Evolutionary conservation across 2,329 filamentous ascomycete species (phyloP), one percentile per base, ranked within the genome.

Genomic region (Aspergillus alliaceus): DNA sequence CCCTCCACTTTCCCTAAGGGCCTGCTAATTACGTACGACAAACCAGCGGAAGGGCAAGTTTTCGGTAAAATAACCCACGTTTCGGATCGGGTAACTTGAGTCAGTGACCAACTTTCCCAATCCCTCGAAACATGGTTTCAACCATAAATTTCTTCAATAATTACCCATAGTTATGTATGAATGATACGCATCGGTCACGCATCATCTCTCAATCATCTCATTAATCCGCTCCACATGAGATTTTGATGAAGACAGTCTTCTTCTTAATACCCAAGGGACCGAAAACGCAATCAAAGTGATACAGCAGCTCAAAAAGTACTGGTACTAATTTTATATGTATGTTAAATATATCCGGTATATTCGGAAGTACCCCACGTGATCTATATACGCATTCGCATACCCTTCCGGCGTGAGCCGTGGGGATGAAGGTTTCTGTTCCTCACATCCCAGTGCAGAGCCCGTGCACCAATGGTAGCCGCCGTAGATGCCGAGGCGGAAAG

Each of bases 381-480:
- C 11, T n/a, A 50, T 20, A 44, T 39, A 31, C 24, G 44, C 48
- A 54, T 53, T 44, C 35, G 44, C 46, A 46, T 50, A 32, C 47
- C n/a, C 34, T 61, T 59, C 59, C 57, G 59, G 54, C 51, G 52
- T 51, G 27, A 57, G 59, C 59, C 59, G 59, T 51, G 53, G 24
- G 20, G 53, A 40, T 40, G 37, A 37, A 27, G 46, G 35, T 20
- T 53, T 53, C 51, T 50, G 47, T 44, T 51, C 35, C 35, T 51
- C 22, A 49, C 32, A 40, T 27, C 53, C 35, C 22, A 42, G 29
- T n/a, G 31, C 46, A 49, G 34, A 39, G 15, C 14, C 32, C 35
- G 15, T 29, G 35, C 20, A 29, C 44, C 44, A 47, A 47, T 47
- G 27, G 27, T 11, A 47, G 27, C 9, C 9, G 11, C 8, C 15